A percentile compares a stretch with the other conserved stretches of the same genome.
Evolutionary conservation across 257 asterid genomes (phyloP).

Genomic region (Capsicum rhomboideum): DNA sequence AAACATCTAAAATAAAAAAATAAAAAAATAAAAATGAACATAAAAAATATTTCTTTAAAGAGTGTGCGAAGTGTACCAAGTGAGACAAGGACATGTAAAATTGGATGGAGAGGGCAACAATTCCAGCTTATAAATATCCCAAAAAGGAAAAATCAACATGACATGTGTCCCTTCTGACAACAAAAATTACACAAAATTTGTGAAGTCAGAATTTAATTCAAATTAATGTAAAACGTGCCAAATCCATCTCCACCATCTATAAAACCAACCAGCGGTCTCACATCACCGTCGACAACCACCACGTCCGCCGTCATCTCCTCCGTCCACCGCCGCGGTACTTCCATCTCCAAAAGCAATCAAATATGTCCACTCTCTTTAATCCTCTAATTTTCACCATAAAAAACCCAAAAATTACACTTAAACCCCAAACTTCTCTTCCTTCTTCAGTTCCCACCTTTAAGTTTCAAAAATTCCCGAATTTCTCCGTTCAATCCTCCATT

Average conservation of each 20-base stretch:
- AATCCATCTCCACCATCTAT: not conserved
- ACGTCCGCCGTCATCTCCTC: not conserved
- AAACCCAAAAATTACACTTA: not conserved
- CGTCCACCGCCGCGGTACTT: not conserved
- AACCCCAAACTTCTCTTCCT: not conserved
- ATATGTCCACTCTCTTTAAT: not conserved
- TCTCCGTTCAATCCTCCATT: slow-evolving; percentile 5
- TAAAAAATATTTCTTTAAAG: too few relatives aligned
- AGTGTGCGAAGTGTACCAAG: too few relatives aligned
- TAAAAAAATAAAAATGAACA: too few relatives aligned
- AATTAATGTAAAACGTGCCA: not conserved
- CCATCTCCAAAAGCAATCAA: not conserved
- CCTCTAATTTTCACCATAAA: not conserved
- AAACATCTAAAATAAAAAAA: too few relatives aligned
- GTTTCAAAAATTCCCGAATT: not conserved
- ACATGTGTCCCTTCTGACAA: not conserved
- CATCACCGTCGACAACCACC: not conserved
- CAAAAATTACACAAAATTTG: not conserved
- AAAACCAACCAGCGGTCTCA: not conserved
- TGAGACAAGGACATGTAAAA: too few relatives aligned
- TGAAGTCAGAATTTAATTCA: not conserved
- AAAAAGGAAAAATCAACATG: not conserved
- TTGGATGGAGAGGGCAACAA: too few relatives aligned
- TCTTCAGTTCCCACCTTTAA: not conserved
- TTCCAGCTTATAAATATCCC: too few relatives aligned